Evolutionary conservation across 2,329 filamentous ascomycete genomes (phyloP), one percentile per base, ranked within the genome.

Genomic region (Zymoseptoria brevis): DNA sequence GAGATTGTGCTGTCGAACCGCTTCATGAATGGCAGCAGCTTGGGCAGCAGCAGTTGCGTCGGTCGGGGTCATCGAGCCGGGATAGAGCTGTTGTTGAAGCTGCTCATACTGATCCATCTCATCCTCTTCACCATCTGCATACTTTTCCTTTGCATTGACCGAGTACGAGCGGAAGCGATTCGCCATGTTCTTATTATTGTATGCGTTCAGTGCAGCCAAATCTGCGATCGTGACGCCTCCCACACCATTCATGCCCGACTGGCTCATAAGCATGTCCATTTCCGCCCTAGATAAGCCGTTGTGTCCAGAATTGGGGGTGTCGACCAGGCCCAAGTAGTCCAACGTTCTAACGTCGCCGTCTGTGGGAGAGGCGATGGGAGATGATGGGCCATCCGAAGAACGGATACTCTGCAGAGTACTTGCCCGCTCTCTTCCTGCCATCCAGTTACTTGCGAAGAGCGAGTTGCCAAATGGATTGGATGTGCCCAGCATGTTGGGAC

Each of bases 71-170:
- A 85, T 72, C 2, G 80, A 79, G 22, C 84, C 84, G 56, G 82
- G 84, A 63, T 83, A 83, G 56, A 79, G 75, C 55, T 78, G 76
- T 51, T 80, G 79, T 68, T 84, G 83, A 57, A 79, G 73, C 55
- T 77, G 76, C 51, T 81, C 80, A 69, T 85, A 85, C 45, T 74
- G 68, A 19, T 72, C 70, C 57, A 73, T 57, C 58, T 78, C 76
- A 53, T 74, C 75, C 61, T 88, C 90, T 16, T 89, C 87, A 56
- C 95, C 92, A 68, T 95, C 90, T 2, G 89, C 92, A 69, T 97
- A 97, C 74, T 94, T 95, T 73, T 97, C 93, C 75, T 96, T 96
- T 58, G 96, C 95, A 75, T 99, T 99, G 65, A 99, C 94, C 0
- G 94, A 99, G 74, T 96, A 97, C 1, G 94, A 99, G 53, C 94